These are phyloP conservation scores for Colletotrichum sp. DNA, from an alignment of 2,329 filamentous ascomycete genomes.

Conservation along the genomic window DNA sequence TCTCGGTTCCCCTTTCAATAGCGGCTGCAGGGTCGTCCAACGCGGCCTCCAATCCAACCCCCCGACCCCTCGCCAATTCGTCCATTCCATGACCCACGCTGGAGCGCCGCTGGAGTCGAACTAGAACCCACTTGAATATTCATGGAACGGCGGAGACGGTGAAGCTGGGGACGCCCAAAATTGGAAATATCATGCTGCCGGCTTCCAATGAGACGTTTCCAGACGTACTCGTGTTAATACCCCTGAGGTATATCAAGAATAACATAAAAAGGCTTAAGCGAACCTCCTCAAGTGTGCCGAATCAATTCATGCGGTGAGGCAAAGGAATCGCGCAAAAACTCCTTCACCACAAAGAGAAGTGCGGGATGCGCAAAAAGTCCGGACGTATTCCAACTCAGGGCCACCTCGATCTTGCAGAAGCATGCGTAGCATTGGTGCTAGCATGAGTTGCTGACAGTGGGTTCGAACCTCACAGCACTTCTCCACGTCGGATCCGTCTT, in stretches of 20 bases:
- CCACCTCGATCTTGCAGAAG: slow-evolving; percentile 2
- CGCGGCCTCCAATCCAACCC: background rate
- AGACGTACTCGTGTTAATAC: background rate
- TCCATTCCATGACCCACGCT: slow-evolving; percentile 7
- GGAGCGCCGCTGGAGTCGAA: background rate
- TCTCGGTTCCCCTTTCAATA: slow-evolving; percentile 15
- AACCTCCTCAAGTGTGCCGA: background rate
- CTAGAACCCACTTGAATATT: slow-evolving; percentile 13
- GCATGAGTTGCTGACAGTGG: background rate
- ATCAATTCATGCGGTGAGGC: background rate
- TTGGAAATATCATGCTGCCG: background rate
- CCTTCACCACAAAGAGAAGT: background rate
- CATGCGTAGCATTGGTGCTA: background rate
- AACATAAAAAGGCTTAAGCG: background rate
- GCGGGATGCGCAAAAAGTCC: background rate
- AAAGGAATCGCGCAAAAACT: background rate
- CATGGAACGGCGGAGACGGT: slow-evolving; percentile 3
- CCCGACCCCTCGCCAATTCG: background rate
- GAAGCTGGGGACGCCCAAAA: background rate
- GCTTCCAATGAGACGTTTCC: background rate
- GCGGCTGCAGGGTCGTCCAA: slow-evolving; percentile 16
- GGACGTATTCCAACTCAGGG: background rate
- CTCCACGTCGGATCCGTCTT: slow-evolving; percentile 8
- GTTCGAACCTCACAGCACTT: slow-evolving; percentile 2
- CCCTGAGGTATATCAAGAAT: background rate